Evolutionary conservation across 345 rosid genomes (phyloP).

Genomic region (Arabis alpina): DNA sequence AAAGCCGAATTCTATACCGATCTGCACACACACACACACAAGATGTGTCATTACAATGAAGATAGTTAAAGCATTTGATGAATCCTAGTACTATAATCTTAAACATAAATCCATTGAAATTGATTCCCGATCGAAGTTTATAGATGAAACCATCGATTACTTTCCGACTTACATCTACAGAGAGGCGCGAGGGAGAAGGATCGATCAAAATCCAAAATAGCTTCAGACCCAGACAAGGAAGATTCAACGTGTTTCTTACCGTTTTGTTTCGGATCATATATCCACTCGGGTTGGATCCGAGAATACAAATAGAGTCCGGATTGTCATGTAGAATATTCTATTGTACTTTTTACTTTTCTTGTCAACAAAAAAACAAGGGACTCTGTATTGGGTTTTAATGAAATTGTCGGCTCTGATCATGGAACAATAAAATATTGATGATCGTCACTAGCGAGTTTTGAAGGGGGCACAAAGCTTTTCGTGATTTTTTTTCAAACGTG

Average conservation of each 20-base stretch:
- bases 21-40: constrained; percentile 37
- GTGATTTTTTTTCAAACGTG: too few species aligned
- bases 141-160: background rate
- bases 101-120: background rate
- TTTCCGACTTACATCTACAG: constrained; percentile 38
- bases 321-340: background rate
- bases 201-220: constrained; percentile 36
- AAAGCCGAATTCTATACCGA: constrained; percentile 28
- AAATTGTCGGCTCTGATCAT: too few species aligned
- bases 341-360: too few species aligned
- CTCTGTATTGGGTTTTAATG: too few species aligned
- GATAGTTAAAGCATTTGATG: background rate
- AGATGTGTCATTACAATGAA: constrained; percentile 1
- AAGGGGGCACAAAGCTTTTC: too few species aligned
- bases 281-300: constrained; percentile 3
- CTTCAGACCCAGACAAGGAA: constrained; percentile 13
- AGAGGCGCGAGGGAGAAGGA: background rate
- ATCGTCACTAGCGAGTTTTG: too few species aligned
- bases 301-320: background rate
- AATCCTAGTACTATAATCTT: constrained; percentile 4
- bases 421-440: too few species aligned
- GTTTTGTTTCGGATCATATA: constrained; percentile 32
- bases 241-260: constrained; percentile 36
- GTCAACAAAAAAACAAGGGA: too few species aligned
- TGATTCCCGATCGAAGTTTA: constrained; percentile 22